Percentiles rank a stretch among this genome's conserved stretches.
Evolutionary conservation across 1,139 yeast genomes (phyloP).

Genomic region (Zygoascus meyerae): DNA sequence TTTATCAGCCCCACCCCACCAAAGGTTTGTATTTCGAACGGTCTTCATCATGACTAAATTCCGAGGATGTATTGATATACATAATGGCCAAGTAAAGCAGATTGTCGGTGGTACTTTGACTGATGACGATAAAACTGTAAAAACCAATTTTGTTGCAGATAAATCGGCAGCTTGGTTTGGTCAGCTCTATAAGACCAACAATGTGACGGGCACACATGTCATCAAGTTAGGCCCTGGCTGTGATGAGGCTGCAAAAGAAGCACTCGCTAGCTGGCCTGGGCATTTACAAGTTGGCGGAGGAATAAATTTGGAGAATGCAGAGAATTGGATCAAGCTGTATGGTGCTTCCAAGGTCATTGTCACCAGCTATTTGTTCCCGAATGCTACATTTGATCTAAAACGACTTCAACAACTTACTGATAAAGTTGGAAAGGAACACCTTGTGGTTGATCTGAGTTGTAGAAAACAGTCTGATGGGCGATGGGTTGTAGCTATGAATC

Average conservation of each 20-base stretch:
- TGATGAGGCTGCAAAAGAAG: constrained; percentile 75
- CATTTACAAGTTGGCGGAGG: constrained; percentile 91
- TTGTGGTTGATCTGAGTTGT: constrained; percentile 93
- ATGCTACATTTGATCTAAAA: constrained; percentile 50
- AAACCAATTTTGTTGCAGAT: constrained; percentile 76
- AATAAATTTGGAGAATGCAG: constrained; percentile 65
- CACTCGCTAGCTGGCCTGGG: constrained; percentile 68
- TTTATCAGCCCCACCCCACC: constrained; percentile 5
- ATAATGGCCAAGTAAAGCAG: constrained; percentile 90
- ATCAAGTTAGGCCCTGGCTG: constrained; percentile 85
- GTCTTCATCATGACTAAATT: constrained; percentile 62
- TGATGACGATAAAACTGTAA: constrained; percentile 37
- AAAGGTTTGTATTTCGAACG: background rate
- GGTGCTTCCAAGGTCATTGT: constrained; percentile 82
- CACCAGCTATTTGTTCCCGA: constrained; percentile 85
- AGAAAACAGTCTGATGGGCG: constrained; percentile 42
- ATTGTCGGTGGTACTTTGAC: constrained; percentile 89
- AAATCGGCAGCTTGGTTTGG: constrained; percentile 77
- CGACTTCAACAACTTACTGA: constrained; percentile 46
- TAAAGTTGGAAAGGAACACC: constrained; percentile 54
- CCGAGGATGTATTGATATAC: constrained; percentile 93
- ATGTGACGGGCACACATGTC: constrained; percentile 78
- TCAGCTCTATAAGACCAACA: constrained; percentile 52
- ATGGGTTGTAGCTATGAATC: constrained; percentile 95
- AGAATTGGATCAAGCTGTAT: constrained; percentile 54